A percentile compares a stretch with the other conserved stretches of the same genome.
Evolutionary conservation across 1,284 basidiomycete species (phyloP).

Genomic region (Pyrrhoderma noxium): DNA sequence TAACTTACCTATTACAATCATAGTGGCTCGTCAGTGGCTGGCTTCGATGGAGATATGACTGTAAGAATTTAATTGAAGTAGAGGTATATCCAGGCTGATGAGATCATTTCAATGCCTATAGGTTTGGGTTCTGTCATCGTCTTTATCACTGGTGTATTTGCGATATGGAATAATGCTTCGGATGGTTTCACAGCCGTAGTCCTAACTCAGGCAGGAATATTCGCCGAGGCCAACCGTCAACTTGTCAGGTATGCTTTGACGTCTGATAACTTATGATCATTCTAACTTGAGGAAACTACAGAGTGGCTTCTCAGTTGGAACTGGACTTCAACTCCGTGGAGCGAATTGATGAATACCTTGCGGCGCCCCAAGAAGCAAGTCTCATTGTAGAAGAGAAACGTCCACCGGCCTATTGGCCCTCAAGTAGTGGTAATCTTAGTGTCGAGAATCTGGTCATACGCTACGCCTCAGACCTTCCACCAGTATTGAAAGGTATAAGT

Average conservation of each 20-base stretch:
- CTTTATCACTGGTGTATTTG: conserved; percentile 65
- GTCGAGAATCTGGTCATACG: conserved; percentile 63
- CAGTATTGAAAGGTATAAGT: conserved; percentile 60
- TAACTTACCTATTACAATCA: conserved; percentile 1
- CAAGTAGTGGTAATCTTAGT: conserved; percentile 45
- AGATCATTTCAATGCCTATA: conserved; percentile 24
- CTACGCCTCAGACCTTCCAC: conserved; percentile 69
- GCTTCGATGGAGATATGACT: conserved; percentile 69
- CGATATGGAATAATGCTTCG: conserved; percentile 56
- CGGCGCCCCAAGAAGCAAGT: conserved; percentile 75
- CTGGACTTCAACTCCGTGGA: conserved; percentile 78
- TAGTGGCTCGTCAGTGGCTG: conserved; percentile 64
- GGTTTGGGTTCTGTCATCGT: conserved; percentile 73
- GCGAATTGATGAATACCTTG: conserved; percentile 75
- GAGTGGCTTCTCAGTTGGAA: conserved; percentile 60
- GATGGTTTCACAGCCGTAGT: conserved; percentile 76
- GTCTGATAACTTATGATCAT: not conserved
- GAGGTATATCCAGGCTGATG: not conserved
- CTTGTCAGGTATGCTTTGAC: conserved; percentile 44
- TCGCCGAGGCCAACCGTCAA: conserved; percentile 60
- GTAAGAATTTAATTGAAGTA: conserved; percentile 31
- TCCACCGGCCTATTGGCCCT: conserved; percentile 76
- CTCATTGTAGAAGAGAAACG: conserved; percentile 45
- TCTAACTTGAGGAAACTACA: conserved; percentile 21
- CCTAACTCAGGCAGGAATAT: conserved; percentile 66